Evolutionary conservation across 2,329 filamentous ascomycete genomes (phyloP).

Genomic region (Zarea fungicola): DNA sequence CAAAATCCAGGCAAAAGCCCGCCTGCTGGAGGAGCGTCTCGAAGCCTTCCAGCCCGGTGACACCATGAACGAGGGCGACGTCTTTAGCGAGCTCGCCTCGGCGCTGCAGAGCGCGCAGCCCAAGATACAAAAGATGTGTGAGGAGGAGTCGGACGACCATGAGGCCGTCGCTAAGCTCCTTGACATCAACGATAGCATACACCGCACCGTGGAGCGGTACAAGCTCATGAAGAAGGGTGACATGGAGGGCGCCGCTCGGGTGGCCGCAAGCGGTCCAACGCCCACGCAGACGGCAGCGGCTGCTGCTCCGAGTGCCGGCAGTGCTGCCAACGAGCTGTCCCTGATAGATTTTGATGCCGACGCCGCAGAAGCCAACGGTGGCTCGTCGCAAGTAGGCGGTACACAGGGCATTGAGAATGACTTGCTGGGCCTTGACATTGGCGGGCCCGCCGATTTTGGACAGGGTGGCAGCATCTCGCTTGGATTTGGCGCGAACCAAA

Average conservation of each 20-base stretch:
- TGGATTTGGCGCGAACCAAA: slow-evolving; percentile 66
- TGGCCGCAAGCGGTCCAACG: slow-evolving; percentile 68
- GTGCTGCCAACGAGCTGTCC: slow-evolving; percentile 67
- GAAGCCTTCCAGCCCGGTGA: slow-evolving; percentile 80
- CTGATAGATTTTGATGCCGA: slow-evolving; percentile 84
- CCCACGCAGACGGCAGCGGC: slow-evolving; percentile 54
- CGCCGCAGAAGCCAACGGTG: slow-evolving; percentile 48
- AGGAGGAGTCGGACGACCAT: slow-evolving; percentile 94
- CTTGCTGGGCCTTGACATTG: slow-evolving; percentile 79
- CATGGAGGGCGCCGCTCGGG: slow-evolving; percentile 72
- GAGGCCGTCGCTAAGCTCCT: slow-evolving; percentile 93
- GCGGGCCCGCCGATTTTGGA: slow-evolving; percentile 56
- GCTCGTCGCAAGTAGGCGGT: slow-evolving; percentile 47
- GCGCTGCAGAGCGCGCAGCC: slow-evolving; percentile 90
- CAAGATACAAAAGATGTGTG: slow-evolving; percentile 99
- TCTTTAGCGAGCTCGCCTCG: slow-evolving; percentile 79
- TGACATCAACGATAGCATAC: slow-evolving; percentile 98
- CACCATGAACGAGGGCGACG: slow-evolving; percentile 62
- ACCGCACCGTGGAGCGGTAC: slow-evolving; percentile 91
- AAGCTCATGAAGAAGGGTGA: slow-evolving; percentile 96
- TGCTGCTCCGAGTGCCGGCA: slow-evolving; percentile 18
- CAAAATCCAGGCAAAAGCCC: slow-evolving; percentile 94
- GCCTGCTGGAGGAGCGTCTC: slow-evolving; percentile 85
- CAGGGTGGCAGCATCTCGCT: slow-evolving; percentile 79
- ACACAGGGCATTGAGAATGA: slow-evolving; percentile 69